Evolutionary conservation across 2,329 filamentous ascomycete species (phyloP), one percentile per base, ranked within the genome.

Genomic region (Alternaria gansuensis): DNA sequence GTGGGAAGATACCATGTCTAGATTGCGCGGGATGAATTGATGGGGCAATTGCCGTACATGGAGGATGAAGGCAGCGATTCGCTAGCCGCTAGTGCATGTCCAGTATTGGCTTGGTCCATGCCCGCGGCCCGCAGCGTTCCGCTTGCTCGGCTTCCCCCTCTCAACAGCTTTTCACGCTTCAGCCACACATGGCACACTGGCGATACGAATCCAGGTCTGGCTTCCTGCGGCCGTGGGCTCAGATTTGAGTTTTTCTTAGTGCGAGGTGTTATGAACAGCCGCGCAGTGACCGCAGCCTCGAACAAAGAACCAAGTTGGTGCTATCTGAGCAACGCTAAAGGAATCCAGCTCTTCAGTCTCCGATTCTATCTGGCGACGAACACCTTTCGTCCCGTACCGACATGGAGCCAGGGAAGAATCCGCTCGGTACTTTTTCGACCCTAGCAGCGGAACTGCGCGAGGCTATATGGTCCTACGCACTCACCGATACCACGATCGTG

Each of bases 71-170:
- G 39, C 23, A 23, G 33, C 34, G 21, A 48, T 48, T 48, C 13
- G 44, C 31, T 34, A 48, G 48, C 33, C 31, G 34, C 48, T 36
- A 50, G 48, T 39, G 48, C 34, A 37, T 39, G 31, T 21, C 31
- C n/a, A 26, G 23, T 23, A 33, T 36, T 29, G 34, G 33, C 28
- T 39, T 50, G 34, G 46, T 26, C 31, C 10, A 36, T 33, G 48
- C 48, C 24, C 48, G 34, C 48, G 48, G 48, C 48, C 48, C 48
- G 48, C 34, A 50, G 48, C 48, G 48, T 50, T 36, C 48, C 48
- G 48, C 23, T 50, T 37, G 48, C 34, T 50, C 48, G 48, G 48
- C 34, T 50, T 24, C 44, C 33, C 44, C 31, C 40, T 23, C 23
- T 36, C 44, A 36, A 36, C 44, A 48, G 44, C 44, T 48, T 36